Base-by-base conservation (phyloP, 306 rosid genomes). In the Fagus crenata region DNA sequence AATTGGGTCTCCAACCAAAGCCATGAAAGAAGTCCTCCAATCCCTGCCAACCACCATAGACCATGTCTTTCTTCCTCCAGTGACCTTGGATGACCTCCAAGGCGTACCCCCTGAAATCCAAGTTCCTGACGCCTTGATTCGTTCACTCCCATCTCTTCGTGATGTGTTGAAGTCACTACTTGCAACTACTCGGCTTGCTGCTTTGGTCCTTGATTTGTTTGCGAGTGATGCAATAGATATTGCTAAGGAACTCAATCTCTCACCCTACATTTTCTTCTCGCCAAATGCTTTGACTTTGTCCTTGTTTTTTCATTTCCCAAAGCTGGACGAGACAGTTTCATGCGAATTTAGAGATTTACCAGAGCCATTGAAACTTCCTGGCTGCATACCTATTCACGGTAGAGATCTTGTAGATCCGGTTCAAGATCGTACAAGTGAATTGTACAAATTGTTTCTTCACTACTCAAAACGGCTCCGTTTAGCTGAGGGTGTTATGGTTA, bases 21-120 rank as follows among this genome's bases (percentile, higher is more conserved):
- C 80, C 80, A 63, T 81, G 39, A 82, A 68, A 71, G 53, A 81
- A 32, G 80, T 84, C 65, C 86, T 87, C 46, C 5, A 82, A 56
- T 13, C 81, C 0, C 84, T 82, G 75, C 86, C 89, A 32, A 15
- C 82, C 33, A 61, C 9, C 70, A 70, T 85, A 3, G 51, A 55
- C 33, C 69, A 78, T 33, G 32, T 84, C 8, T 53, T 84, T 37
- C 89, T 86, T 32, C 87, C 87, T 58, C 84, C 85, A 0, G 49
- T 42, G 2, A 53, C 55, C 79, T 63, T 37, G 73, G 35, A 82
- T 22, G 64, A 82, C 33, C 55, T 79, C 2, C 85, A 79, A 49
- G 65, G 37, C 0, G 42, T 1, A 0, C 3, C 51, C 28, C 6
- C 55, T 1, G 87, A 76, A 75, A 28, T 69, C 14, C 77, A 86